Evolutionary conservation across 2,329 filamentous ascomycete genomes (phyloP).

Genomic region (Thelonectria rubi): DNA sequence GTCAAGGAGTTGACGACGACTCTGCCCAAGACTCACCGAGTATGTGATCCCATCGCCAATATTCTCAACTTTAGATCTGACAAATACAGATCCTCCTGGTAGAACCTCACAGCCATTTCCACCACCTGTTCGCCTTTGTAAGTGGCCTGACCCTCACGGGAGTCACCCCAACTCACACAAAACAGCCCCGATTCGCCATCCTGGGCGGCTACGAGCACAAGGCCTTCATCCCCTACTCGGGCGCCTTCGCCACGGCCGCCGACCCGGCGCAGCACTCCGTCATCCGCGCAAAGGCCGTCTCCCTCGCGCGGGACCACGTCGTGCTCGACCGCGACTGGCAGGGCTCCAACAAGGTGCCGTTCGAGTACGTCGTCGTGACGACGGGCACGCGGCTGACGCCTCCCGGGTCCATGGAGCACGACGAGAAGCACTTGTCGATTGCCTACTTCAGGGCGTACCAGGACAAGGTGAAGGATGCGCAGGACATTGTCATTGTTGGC

Average conservation of each 20-base stretch:
- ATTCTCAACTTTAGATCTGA: not conserved
- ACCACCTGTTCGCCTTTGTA: slow-evolving; percentile 58
- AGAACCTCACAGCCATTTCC: slow-evolving; percentile 62
- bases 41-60: not conserved
- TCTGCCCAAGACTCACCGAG: slow-evolving; percentile 37
- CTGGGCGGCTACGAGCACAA: slow-evolving; percentile 54
- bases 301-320: slow-evolving; percentile 33
- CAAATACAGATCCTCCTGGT: slow-evolving; percentile 52
- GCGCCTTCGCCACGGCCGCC: slow-evolving; percentile 30
- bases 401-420: slow-evolving; percentile 37
- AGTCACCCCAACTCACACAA: not conserved
- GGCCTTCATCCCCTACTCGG: slow-evolving; percentile 59
- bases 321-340: slow-evolving; percentile 38
- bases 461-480: slow-evolving; percentile 30
- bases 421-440: slow-evolving; percentile 34
- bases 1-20: slow-evolving; percentile 36
- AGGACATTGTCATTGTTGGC: slow-evolving; percentile 38
- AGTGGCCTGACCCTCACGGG: slow-evolving; percentile 9
- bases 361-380: slow-evolving; percentile 38
- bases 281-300: slow-evolving; percentile 29
- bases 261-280: slow-evolving; percentile 34
- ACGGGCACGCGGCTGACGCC: slow-evolving; percentile 38
- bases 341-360: slow-evolving; percentile 34
- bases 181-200: slow-evolving; percentile 55
- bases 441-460: slow-evolving; percentile 39